A percentile compares a stretch with the other conserved stretches of the same genome.
Evolutionary conservation across 768 basidiomycete genomes (phyloP).

Genomic region (Gloeophyllum trabeum): DNA sequence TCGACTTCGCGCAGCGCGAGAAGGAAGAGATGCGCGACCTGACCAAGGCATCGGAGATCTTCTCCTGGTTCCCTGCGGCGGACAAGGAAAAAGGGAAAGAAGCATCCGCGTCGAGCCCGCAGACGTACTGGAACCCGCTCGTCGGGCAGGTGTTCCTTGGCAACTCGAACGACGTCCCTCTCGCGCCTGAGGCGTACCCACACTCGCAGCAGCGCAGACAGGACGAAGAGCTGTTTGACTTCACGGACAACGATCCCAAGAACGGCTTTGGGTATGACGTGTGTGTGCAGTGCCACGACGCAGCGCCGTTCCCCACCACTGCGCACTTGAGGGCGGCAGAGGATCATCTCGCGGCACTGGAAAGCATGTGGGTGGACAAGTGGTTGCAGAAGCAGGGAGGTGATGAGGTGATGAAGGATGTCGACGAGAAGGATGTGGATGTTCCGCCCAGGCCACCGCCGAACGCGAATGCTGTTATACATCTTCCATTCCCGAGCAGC

Average conservation of each 20-base stretch:
- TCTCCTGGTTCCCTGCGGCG: conserved; percentile 25
- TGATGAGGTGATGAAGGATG: conserved; percentile 11
- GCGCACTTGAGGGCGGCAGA: conserved; percentile 64
- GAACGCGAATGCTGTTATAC: conserved; percentile 59
- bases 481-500: conserved; percentile 66
- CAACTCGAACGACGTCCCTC: conserved; percentile 70
- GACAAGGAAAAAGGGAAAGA: conserved; percentile 24
- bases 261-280: conserved; percentile 68
- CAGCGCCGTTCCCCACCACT: conserved; percentile 60
- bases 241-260: conserved; percentile 28
- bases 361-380: conserved; percentile 52
- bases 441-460: conserved; percentile 58
- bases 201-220: not conserved
- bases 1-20: conserved; percentile 77
- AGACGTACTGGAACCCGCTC: conserved; percentile 38
- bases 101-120: conserved; percentile 22
- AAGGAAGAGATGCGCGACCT: conserved; percentile 85
- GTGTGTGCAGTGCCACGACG: conserved; percentile 82
- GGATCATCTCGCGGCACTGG: conserved; percentile 59
- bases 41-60: conserved; percentile 74
- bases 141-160: conserved; percentile 71
- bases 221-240: conserved; percentile 15
- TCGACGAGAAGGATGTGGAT: conserved; percentile 11
- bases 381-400: conserved; percentile 10
- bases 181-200: conserved; percentile 9